Evolutionary conservation across 2,329 filamentous ascomycete genomes (phyloP), one percentile per base, ranked within the genome.

Genomic region (Colletotrichum tropicale): DNA sequence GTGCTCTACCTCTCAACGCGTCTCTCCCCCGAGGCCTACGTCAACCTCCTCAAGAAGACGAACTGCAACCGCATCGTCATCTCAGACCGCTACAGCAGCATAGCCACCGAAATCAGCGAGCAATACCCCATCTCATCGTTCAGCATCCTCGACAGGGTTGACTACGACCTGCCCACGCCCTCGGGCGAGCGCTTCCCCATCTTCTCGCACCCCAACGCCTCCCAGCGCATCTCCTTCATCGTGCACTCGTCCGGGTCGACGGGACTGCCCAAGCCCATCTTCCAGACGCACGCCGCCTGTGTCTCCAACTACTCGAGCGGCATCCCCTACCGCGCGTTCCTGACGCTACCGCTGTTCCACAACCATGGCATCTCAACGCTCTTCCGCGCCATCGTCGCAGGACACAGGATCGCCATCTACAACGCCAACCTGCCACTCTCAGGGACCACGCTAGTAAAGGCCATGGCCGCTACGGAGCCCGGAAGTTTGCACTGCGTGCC

Each of bases 401-500:
- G 85, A 64, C 87, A 87, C 67, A 80, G 84, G 5, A 87, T 88
- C 52, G 86, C 87, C 72, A 82, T 91, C 70, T 88, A 87, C 78
- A 89, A 88, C 71, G 84, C 87, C 6, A 82, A 82, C 9, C 78
- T 90, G 26, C 89, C 90, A 2, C 80, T 91, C 24, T 90, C 90
- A 0, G 84, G 83, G 5, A 81, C 82, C 28, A 84, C 84, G 38
- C 79, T 90, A 10, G 79, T 89, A 0, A 80, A 82, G 24, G 86
- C 85, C 5, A 81, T 90, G 80, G 79, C 82, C 3, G 80, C 81
- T 0, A 79, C 85, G 28, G 80, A 86, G 52, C 85, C 88, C 1
- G 85, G 91, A 66, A 86, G 89, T 52, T 86, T 92, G 66, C 88
- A 90, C 76, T 86, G 84, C 28, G 91, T 93, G 4, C 91, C 91